Percentiles rank a stretch among this genome's conserved stretches.
phyloP scores from a whole-genome alignment of 306 rosid species.

The Vigna unguiculata region DNA sequence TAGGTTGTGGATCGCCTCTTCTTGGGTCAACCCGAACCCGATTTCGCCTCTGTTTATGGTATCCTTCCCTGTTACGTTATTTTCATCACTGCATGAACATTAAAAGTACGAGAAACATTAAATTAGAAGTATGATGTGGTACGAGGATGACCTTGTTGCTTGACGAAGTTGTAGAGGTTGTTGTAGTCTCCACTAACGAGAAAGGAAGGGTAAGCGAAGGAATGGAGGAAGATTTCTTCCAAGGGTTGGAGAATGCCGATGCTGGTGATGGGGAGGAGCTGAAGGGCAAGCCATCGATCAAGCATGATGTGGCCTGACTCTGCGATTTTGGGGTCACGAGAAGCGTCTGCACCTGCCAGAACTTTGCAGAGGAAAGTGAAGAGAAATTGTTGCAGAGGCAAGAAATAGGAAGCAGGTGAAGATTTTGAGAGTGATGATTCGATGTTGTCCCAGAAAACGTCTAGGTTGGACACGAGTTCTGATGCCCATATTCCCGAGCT shows the following conservation, averaged over 20 bases:
- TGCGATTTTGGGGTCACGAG: constrained; percentile 60
- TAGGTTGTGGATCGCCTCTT: constrained; percentile 78
- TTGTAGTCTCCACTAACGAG: constrained; percentile 77
- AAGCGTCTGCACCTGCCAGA: constrained; percentile 70
- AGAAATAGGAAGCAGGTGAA: constrained; percentile 44
- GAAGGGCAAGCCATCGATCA: constrained; percentile 83
- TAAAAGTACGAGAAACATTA: too few species aligned
- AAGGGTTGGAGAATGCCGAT: constrained; percentile 79
- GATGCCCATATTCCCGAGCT: constrained; percentile 78
- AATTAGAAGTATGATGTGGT: too few species aligned
- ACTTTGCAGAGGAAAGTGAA: constrained; percentile 69
- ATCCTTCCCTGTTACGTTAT: constrained; percentile 60
- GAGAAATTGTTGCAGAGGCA: constrained; percentile 63
- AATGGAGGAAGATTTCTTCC: constrained; percentile 86
- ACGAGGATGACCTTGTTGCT: constrained; percentile 56
- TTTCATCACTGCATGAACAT: too few species aligned
- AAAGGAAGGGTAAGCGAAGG: constrained; percentile 74
- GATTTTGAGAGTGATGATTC: constrained; percentile 61
- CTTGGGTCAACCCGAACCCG: constrained; percentile 72
- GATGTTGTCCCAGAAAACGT: constrained; percentile 61
- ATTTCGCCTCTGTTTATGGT: constrained; percentile 57
- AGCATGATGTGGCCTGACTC: constrained; percentile 65
- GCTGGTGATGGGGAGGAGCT: constrained; percentile 72
- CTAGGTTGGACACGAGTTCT: constrained; percentile 59
- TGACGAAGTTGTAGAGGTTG: constrained; percentile 59